These are phyloP conservation scores for Thalassiosira ordinaria DNA, from an alignment of 352 stramenopile species.

Conservation along the genomic window DNA sequence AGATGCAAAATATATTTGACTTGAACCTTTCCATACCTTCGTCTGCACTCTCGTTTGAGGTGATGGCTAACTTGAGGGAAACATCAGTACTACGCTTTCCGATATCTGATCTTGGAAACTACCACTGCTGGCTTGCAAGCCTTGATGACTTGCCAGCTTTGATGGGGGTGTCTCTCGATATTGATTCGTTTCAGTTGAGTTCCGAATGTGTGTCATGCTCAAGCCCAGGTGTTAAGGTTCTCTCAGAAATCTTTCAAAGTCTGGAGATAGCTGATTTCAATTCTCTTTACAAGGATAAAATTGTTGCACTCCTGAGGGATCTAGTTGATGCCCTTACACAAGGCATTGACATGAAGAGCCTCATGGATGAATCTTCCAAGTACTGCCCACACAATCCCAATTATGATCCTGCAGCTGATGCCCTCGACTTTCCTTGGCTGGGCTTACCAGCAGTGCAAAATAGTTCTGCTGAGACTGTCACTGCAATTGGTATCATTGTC, in stretches of 20 bases:
- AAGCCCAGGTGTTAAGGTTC: conserved; percentile 34
- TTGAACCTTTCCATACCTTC: conserved; percentile 43
- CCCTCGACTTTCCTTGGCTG: background rate
- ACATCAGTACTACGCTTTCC: conserved; percentile 48
- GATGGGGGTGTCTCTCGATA: conserved; percentile 11
- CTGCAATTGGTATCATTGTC: conserved; percentile 26
- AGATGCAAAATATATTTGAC: conserved; percentile 51
- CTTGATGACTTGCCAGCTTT: background rate
- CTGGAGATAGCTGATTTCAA: conserved; percentile 23
- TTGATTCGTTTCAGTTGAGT: conserved; percentile 29
- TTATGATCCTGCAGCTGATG: conserved; percentile 2
- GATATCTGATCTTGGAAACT: conserved; percentile 49
- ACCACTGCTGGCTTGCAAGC: conserved; percentile 50
- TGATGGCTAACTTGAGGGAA: conserved; percentile 42
- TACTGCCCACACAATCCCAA: conserved; percentile 36
- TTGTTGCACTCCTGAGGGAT: conserved; percentile 33
- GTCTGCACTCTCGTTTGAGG: conserved; percentile 20
- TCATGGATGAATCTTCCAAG: conserved; percentile 18
- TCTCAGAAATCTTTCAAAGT: conserved; percentile 34
- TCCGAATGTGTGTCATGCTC: conserved; percentile 38
- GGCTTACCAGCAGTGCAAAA: conserved; percentile 11
- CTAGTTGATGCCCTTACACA: background rate
- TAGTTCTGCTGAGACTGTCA: conserved; percentile 34
- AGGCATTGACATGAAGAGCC: conserved; percentile 11
- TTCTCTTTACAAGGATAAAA: conserved; percentile 15